These are phyloP conservation scores for Chlorella vulgaris DNA, from an alignment of 139 green algal genomes.

Conservation along the genomic window DNA sequence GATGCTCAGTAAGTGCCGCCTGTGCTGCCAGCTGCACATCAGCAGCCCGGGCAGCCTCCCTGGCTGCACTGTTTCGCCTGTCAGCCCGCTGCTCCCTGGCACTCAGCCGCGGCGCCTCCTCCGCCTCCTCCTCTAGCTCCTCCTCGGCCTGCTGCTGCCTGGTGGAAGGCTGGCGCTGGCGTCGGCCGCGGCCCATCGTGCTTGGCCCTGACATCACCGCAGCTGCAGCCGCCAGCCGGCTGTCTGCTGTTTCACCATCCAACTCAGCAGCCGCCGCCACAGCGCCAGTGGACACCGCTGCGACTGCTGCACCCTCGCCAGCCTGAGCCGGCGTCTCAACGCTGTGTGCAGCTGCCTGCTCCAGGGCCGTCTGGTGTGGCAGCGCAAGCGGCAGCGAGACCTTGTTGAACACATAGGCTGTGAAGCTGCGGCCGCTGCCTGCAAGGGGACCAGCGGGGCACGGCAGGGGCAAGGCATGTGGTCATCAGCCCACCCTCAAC, in stretches of 20 bases:
- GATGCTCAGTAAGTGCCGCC: background rate
- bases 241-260: constrained; percentile 8
- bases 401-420: constrained; percentile 79
- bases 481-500: no score
- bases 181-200: background rate
- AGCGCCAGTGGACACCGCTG: background rate
- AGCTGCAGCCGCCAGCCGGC: background rate
- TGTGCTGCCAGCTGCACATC: background rate
- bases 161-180: constrained; percentile 17
- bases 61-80: background rate
- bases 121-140: background rate
- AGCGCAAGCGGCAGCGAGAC: background rate
- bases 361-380: background rate
- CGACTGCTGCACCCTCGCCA: background rate
- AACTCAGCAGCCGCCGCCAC: background rate
- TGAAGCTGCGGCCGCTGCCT: constrained; percentile 85
- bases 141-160: constrained; percentile 1
- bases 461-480: background rate
- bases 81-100: background rate
- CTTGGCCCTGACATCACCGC: background rate
- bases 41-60: background rate
- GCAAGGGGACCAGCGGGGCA: background rate
- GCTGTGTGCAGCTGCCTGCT: constrained; percentile 4
- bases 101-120: background rate
- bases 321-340: constrained; percentile 6